Conservation (phyloP, 2,329 filamentous ascomycete species). For the Fusarium buxicola region DNA sequence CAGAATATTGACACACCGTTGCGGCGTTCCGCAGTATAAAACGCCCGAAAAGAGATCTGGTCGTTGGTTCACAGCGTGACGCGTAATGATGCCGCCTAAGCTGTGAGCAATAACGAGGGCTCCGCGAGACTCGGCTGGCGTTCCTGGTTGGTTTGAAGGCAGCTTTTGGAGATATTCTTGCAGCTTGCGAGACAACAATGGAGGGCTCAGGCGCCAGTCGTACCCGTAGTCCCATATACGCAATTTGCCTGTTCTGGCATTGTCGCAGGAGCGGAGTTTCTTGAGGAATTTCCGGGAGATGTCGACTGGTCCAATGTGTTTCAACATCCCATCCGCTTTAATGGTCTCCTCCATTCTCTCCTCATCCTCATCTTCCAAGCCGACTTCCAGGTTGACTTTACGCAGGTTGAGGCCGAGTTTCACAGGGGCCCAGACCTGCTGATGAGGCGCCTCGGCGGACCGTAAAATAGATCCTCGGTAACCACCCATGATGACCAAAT, state of each 20-base stretch:
- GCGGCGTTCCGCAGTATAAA: slow-evolving; percentile 85
- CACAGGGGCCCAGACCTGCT: slow-evolving; percentile 94
- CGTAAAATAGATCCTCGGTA: slow-evolving; percentile 92
- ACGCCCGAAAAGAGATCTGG: slow-evolving; percentile 90
- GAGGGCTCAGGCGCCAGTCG: slow-evolving; percentile 91
- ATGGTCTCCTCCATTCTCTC: slow-evolving; percentile 86
- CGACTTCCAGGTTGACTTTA: slow-evolving; percentile 91
- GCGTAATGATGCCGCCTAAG: slow-evolving; percentile 86
- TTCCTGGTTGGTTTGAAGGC: slow-evolving; percentile 75
- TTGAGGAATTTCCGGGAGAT: slow-evolving; percentile 87
- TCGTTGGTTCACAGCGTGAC: slow-evolving; percentile 86
- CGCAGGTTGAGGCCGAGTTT: slow-evolving; percentile 92
- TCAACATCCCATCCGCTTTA: slow-evolving; percentile 87
- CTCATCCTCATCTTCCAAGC: slow-evolving; percentile 83
- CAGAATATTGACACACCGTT: slow-evolving; percentile 90
- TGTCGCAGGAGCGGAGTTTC: slow-evolving; percentile 78
- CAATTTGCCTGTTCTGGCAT: slow-evolving; percentile 76
- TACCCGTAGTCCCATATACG: slow-evolving; percentile 93
- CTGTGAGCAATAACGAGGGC: slow-evolving; percentile 88
- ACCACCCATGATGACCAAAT: slow-evolving; percentile 89
- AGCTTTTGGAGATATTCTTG: slow-evolving; percentile 78
- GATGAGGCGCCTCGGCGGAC: slow-evolving; percentile 82
- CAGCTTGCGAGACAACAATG: slow-evolving; percentile 78
- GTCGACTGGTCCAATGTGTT: slow-evolving; percentile 91
- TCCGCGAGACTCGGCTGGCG: slow-evolving; percentile 67